Evolutionary conservation across 2,329 filamentous ascomycete species (phyloP).

Genomic region (Eutypella sp.): DNA sequence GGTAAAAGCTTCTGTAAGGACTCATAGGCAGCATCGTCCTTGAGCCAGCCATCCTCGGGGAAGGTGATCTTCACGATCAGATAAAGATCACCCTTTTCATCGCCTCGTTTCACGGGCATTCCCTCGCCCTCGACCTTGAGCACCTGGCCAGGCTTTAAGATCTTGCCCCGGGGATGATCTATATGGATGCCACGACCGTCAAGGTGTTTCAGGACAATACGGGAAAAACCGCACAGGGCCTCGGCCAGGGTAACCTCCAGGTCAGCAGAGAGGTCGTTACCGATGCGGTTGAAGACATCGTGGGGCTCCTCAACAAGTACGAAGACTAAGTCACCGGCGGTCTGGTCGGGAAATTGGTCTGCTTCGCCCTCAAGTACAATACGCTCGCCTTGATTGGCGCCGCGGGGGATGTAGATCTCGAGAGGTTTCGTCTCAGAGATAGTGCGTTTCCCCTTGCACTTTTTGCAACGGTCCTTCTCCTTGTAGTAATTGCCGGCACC

Average conservation of each 20-base stretch:
- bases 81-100: conserved; percentile 81
- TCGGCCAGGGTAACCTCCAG: conserved; percentile 78
- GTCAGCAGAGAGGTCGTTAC: conserved; percentile 77
- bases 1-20: conserved; percentile 74
- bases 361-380: conserved; percentile 92
- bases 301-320: conserved; percentile 78
- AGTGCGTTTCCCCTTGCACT: conserved; percentile 91
- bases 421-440: conserved; percentile 87
- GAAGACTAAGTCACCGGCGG: conserved; percentile 91
- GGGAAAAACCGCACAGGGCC: conserved; percentile 81
- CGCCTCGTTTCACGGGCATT: conserved; percentile 88
- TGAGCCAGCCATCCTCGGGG: conserved; percentile 80
- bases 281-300: conserved; percentile 74
- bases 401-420: conserved; percentile 92
- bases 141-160: conserved; percentile 77
- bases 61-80: conserved; percentile 82
- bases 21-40: conserved; percentile 64
- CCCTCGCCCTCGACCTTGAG: conserved; percentile 85
- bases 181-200: conserved; percentile 88
- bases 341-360: conserved; percentile 84
- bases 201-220: conserved; percentile 85
- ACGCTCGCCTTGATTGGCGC: conserved; percentile 78
- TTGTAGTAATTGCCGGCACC: conserved; percentile 84
- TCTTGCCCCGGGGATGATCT: conserved; percentile 71
- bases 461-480: conserved; percentile 97